phyloP scores from a whole-genome alignment of 768 basidiomycete species.

The Boletus eberwhitei region DNA sequence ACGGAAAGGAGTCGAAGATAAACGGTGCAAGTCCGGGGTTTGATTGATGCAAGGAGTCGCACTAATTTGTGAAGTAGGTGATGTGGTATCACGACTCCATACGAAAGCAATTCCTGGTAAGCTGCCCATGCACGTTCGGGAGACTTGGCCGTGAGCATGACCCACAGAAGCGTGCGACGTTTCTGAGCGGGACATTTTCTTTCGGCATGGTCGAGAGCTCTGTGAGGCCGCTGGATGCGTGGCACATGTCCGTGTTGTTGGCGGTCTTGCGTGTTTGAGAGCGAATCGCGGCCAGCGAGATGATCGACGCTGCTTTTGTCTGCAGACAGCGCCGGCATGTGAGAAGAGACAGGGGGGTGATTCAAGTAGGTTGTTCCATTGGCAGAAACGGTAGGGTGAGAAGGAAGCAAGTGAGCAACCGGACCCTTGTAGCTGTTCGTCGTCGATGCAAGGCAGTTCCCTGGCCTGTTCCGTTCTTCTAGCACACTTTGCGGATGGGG shows the following conservation, averaged over 20 bases:
- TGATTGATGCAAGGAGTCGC: conserved; percentile 51
- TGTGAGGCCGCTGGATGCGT: not conserved
- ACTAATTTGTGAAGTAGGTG: conserved; percentile 58
- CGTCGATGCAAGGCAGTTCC: not conserved
- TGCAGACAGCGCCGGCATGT: not conserved
- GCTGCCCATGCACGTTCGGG: conserved; percentile 41
- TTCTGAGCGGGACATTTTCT: conserved; percentile 19
- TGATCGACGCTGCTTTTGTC: conserved; percentile 2
- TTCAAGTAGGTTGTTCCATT: not conserved
- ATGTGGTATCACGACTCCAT: conserved; percentile 26
- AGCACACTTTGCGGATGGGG: not conserved
- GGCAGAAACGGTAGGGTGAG: not conserved
- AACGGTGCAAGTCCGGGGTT: conserved; percentile 54
- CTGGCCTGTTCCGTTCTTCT: conserved; percentile 1
- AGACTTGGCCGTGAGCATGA: conserved; percentile 34
- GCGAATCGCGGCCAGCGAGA: conserved; percentile 5
- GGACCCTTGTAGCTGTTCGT: not conserved
- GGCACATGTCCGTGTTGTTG: not conserved
- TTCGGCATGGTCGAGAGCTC: not conserved
- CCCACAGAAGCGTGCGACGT: conserved; percentile 26
- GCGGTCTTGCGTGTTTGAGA: conserved; percentile 5
- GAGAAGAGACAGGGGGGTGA: not conserved
- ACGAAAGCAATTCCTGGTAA: conserved; percentile 36
- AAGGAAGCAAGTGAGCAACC: not conserved
- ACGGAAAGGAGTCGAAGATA: conserved; percentile 72